Base-by-base conservation (phyloP, 2,329 filamentous ascomycete genomes). In the Blastomyces silverae region DNA sequence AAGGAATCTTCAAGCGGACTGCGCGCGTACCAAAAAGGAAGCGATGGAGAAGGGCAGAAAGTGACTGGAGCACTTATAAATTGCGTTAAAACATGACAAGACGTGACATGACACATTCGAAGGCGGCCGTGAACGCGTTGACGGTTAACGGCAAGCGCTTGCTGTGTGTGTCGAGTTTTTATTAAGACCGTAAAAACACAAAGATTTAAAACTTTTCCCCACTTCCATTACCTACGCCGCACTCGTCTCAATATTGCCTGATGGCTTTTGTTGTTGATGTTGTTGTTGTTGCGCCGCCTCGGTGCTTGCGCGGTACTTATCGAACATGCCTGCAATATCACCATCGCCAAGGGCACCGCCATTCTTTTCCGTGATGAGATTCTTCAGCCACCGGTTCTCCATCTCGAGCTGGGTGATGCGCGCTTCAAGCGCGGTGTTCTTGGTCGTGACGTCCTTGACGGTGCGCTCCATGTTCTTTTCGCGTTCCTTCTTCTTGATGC, bases 401-500 rank as follows among this genome's bases (percentile, higher is more conserved):
- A 88, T 89, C 79, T 91, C 88, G n/a, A 93, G 84, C 72, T 91
- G 87, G 65, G 84, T 84, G 64, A 94, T 88, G 65, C 86, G 86
- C 71, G 83, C 83, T 78, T 95, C 90, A 7, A 96, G 83, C 22
- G 82, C 81, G 22, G 85, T 81, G 62, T 92, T 89, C 79, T 92
- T 92, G 57, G 94, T 89, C 37, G 85, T 85, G 79, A 93, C 90
- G 70, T 95, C 91, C 77, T 92, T 91, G 71, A 91, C 88, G 3
- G 86, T 88, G 72, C 86, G 87, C 77, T 93, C 90, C 62, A 95
- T 85, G 10, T 90, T 89, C 77, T 92, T 89, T 80, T 96, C 91
- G 61, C 91, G 88, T 79, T 94, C 90, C 85, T 96, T 96, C 88
- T 96, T 96, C 86, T 96, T 96, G 75, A 94, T 87, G 66, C 91